A percentile compares a stretch with the other conserved stretches of the same genome.
These are phyloP conservation scores for Dictyostelium purpureum DNA, from an alignment of 78 protist genomes.

Conservation along the genomic window DNA sequence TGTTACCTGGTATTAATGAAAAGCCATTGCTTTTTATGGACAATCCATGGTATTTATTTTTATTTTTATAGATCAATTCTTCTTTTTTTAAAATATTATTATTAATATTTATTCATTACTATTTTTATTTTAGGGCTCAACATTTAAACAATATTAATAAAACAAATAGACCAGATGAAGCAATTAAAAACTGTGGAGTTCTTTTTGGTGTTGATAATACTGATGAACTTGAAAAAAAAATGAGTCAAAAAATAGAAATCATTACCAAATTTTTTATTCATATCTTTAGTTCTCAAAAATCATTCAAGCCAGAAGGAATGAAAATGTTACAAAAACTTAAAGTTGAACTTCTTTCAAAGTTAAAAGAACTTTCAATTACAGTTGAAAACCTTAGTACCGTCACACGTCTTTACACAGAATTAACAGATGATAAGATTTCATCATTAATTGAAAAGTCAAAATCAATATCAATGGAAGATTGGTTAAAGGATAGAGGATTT, in stretches of 20 bases:
- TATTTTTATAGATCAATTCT: no score
- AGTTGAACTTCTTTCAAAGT: neutral
- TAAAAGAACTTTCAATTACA: neutral
- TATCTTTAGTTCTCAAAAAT: neutral
- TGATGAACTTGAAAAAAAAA: neutral
- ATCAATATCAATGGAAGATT: neutral
- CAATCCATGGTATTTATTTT: conserved; percentile 1
- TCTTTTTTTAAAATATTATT: no score
- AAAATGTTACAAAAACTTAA: neutral
- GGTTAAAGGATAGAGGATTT: neutral
- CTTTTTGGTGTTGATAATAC: neutral
- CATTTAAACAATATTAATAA: neutral
- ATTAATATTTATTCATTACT: no score
- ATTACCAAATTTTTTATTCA: neutral
- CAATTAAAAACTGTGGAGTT: neutral
- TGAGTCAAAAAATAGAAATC: neutral
- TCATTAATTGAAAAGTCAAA: neutral
- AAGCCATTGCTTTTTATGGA: neutral
- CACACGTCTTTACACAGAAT: neutral
- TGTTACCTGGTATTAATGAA: neutral
- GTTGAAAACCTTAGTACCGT: neutral
- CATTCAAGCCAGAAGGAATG: conserved; percentile 27
- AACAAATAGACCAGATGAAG: no score
- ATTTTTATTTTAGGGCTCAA: neutral
- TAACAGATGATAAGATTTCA: neutral